A percentile compares a stretch with the other conserved stretches of the same genome.
Evolutionary conservation across 768 basidiomycete genomes (phyloP).

Genomic region (Agaricus bisporus): DNA sequence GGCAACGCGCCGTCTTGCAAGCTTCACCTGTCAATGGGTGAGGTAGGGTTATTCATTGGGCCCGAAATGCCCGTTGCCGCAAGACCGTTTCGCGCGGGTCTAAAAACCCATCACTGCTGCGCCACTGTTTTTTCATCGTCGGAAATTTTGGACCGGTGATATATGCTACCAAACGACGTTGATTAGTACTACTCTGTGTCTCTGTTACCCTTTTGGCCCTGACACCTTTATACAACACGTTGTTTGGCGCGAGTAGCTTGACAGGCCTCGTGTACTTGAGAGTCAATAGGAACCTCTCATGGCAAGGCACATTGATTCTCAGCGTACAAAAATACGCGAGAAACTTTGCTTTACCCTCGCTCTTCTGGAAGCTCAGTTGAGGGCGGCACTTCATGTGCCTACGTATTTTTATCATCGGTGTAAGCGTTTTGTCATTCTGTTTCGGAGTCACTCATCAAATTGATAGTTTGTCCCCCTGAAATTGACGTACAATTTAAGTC

Average conservation of each 20-base stretch:
- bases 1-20: conserved; percentile 1
- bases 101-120: neutral
- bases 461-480: neutral
- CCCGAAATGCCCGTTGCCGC: neutral
- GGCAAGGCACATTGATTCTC: conserved; percentile 4
- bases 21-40: neutral
- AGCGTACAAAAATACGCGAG: conserved; percentile 2
- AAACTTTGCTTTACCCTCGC: neutral
- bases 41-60: neutral
- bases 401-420: conserved; percentile 3
- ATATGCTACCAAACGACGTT: neutral
- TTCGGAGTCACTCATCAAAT: neutral
- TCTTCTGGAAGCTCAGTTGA: conserved; percentile 6
- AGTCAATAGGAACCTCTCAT: neutral
- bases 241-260: neutral
- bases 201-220: neutral
- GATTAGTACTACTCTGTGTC: neutral
- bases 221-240: neutral
- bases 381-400: neutral
- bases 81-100: neutral
- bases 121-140: neutral
- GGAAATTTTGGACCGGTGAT: neutral
- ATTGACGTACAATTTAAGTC: conserved; percentile 8
- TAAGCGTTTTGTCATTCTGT: conserved; percentile 1
- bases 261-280: conserved; percentile 11